phyloP scores from a whole-genome alignment of 306 rosid species.

The Nissolia schottii region DNA sequence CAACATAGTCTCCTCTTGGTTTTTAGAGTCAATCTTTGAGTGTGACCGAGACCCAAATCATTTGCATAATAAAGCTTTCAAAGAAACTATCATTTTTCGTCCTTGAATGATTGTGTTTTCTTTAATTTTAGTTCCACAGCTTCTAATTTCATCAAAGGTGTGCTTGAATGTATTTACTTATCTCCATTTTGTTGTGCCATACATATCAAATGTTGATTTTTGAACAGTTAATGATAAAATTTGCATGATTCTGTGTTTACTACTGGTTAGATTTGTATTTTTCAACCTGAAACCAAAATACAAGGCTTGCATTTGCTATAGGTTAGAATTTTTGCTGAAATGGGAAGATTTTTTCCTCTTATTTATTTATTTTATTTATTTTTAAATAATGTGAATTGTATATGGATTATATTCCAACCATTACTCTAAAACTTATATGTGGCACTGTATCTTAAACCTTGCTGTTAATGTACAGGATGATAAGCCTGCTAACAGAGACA shows the following conservation, averaged over 20 bases:
- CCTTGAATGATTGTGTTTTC: background rate
- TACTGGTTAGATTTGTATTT: background rate
- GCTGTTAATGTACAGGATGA: constrained; percentile 52
- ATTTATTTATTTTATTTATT: background rate
- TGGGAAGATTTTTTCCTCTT: background rate
- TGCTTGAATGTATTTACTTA: background rate
- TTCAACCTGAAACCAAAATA: background rate
- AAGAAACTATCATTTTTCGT: background rate
- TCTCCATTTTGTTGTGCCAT: background rate
- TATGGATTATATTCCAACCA: background rate
- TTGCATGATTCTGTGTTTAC: background rate
- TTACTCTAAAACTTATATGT: background rate
- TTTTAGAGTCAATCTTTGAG: background rate
- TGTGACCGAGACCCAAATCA: background rate
- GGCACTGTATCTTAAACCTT: background rate
- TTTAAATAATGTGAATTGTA: background rate
- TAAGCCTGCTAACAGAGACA: constrained; percentile 53
- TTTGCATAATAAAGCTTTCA: background rate
- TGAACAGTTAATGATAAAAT: background rate
- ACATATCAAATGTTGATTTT: background rate
- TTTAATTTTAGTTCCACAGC: background rate
- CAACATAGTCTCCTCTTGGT: too few relatives aligned
- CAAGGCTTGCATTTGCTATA: background rate
- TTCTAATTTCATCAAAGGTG: background rate
- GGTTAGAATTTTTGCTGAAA: background rate